Percentiles rank a stretch among this genome's conserved stretches.
Conservation (phyloP, 2,329 filamentous ascomycete genomes). For the Colletotrichum sp. region DNA sequence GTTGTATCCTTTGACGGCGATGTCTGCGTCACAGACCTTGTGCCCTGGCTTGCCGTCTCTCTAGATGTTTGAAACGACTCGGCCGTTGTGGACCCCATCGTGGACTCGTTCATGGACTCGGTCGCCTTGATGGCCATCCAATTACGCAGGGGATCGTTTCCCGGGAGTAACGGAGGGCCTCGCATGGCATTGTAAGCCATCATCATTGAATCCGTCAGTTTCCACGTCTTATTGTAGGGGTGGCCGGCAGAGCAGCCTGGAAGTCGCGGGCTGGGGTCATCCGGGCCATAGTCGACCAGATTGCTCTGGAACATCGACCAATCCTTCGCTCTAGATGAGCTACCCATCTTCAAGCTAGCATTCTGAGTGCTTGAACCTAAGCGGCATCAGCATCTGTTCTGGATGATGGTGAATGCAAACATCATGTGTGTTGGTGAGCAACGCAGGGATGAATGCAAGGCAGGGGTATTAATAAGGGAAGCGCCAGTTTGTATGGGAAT, state of each 20-base stretch:
- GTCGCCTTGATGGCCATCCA: slow-evolving; percentile 26
- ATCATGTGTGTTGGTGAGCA: not conserved
- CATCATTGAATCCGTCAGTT: slow-evolving; percentile 29
- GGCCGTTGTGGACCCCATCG: not conserved
- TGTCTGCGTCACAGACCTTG: not conserved
- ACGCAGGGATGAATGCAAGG: not conserved
- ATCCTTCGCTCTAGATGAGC: not conserved
- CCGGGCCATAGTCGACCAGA: slow-evolving; percentile 6
- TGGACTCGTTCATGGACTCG: not conserved
- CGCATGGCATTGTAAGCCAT: slow-evolving; percentile 38
- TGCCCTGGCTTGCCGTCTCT: not conserved
- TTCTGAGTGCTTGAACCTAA: not conserved
- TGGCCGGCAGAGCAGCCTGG: slow-evolving; percentile 19
- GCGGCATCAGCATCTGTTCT: not conserved
- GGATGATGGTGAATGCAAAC: not conserved
- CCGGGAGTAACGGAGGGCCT: slow-evolving; percentile 26
- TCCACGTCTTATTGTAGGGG: slow-evolving; percentile 21
- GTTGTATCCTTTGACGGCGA: not conserved
- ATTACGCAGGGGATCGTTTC: slow-evolving; percentile 29
- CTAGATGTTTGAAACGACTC: not conserved
- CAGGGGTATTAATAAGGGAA: not conserved
- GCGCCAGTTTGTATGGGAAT: not conserved
- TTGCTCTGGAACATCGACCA: slow-evolving; percentile 18
- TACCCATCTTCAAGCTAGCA: not conserved
- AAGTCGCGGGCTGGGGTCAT: slow-evolving; percentile 1